phyloP scores from a whole-genome alignment of 176 grass and related monocot species.

The Rhipidocladum racemiflorum region DNA sequence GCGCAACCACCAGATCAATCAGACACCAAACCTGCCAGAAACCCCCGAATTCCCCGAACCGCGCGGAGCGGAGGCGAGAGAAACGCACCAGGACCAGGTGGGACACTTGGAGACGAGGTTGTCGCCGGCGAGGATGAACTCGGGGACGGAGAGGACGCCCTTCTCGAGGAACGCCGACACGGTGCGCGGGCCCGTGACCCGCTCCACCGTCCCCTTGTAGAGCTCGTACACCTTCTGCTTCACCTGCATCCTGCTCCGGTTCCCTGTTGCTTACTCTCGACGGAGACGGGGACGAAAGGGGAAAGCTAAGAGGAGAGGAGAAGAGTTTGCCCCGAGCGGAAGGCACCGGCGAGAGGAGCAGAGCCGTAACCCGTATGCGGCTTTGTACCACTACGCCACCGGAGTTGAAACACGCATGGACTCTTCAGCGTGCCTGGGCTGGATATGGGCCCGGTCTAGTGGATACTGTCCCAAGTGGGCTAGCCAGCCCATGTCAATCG shows the following conservation, averaged over 20 bases:
- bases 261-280: background rate
- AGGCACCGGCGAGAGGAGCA: slow-evolving; percentile 27
- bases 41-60: background rate
- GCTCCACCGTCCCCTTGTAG: slow-evolving; percentile 86
- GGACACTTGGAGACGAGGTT: slow-evolving; percentile 99
- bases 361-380: background rate
- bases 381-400: slow-evolving; percentile 3
- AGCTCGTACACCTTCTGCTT: slow-evolving; percentile 71
- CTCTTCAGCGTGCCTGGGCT: background rate
- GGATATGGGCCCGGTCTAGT: background rate
- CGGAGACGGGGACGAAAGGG: slow-evolving; percentile 10
- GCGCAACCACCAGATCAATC: slow-evolving; percentile 39
- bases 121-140: slow-evolving; percentile 93
- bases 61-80: background rate
- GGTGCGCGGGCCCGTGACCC: slow-evolving; percentile 73
- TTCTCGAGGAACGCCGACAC: slow-evolving; percentile 91
- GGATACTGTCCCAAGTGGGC: background rate
- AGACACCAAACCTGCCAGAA: background rate
- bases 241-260: slow-evolving; percentile 50
- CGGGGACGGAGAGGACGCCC: slow-evolving; percentile 83
- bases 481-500: background rate
- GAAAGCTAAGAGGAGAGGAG: background rate
- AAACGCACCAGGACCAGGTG: slow-evolving; percentile 91
- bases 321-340: slow-evolving; percentile 17
- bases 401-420: slow-evolving; percentile 11